Evolutionary conservation across 2,329 filamentous ascomycete genomes (phyloP), one percentile per base, ranked within the genome.

Genomic region (Acephala macrosclerotiorum): DNA sequence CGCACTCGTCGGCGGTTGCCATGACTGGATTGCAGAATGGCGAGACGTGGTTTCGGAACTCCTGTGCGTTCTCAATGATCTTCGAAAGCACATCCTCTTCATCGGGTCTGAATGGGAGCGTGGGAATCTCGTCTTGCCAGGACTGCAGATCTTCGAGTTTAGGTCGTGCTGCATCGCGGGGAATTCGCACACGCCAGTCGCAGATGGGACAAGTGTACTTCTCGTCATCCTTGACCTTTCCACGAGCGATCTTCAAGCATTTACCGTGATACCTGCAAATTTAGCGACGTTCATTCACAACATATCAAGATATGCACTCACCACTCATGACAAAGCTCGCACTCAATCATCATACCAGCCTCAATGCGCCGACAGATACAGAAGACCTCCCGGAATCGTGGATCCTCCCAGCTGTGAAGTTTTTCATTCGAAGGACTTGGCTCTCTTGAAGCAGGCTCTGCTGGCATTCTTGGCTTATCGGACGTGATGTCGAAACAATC

Each of bases 321-420:
- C 96, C 96, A 99, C 81, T 99, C 96, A 75, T 97, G 95, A 79
- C 96, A 99, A 45, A 97, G 84, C 77, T 98, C 96, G 77, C 96
- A 99, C 79, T 99, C 96, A 73, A 99, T 98, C 96, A 99, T 99
- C 91, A 98, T 96, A 60, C 96, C 96, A 42, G 95, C 94, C 79
- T 99, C 96, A 7, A 93, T 88, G 69, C 90, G 93, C 66, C 96
- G 89, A 80, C 96, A 99, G 71, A 99, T 97, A 79, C 96, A 99
- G 78, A 98, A 99, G 0, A 98, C 95, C 76, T 98, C 94, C 40
- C 87, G 80, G 63, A 85, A 85, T 36, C 81, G 89, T 76, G 83
- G 86, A 73, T 91, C 85, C 73, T 90, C 83, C 85, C 81, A 90
- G 71, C 80, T 85, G 66, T 77, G 84, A 60, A 79, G 75, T 55